phyloP scores from a whole-genome alignment of 768 basidiomycete genomes.

The Pisolithus albus region DNA sequence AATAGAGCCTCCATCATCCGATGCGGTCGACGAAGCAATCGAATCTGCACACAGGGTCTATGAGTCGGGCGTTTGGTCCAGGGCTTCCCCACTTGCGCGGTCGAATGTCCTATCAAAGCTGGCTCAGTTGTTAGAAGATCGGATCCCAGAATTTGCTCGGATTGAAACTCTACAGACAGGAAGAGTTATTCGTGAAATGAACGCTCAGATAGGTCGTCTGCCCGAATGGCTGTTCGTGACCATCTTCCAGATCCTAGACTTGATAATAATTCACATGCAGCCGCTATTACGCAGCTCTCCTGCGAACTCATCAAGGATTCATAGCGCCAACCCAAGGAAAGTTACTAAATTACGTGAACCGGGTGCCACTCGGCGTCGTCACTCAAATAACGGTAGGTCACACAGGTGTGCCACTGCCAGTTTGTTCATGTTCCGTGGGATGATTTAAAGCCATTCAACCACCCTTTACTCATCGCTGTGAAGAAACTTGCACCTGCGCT shows the following conservation, averaged over 20 bases:
- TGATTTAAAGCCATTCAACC: slow-evolving; percentile 68
- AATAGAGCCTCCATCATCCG: slow-evolving; percentile 44
- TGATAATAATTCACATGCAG: slow-evolving; percentile 29
- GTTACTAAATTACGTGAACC: slow-evolving; percentile 70
- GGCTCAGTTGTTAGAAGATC: slow-evolving; percentile 53
- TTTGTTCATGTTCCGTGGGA: background rate
- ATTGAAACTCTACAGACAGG: slow-evolving; percentile 76
- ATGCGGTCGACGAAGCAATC: slow-evolving; percentile 49
- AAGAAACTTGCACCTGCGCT: slow-evolving; percentile 86
- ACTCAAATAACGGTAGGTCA: slow-evolving; percentile 72
- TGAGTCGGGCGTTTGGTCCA: slow-evolving; percentile 68
- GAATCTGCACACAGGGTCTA: slow-evolving; percentile 51
- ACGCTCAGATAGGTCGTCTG: slow-evolving; percentile 63
- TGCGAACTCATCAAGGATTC: slow-evolving; percentile 62
- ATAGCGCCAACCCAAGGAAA: slow-evolving; percentile 76
- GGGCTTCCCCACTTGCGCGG: slow-evolving; percentile 47
- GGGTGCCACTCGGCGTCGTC: slow-evolving; percentile 82
- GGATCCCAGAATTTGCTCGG: slow-evolving; percentile 50
- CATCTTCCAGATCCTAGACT: background rate
- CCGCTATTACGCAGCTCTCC: slow-evolving; percentile 69
- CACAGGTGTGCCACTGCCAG: background rate
- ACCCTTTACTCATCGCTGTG: slow-evolving; percentile 80
- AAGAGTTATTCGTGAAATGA: slow-evolving; percentile 79
- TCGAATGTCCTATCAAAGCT: slow-evolving; percentile 60
- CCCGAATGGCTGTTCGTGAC: slow-evolving; percentile 79